Base-by-base conservation (phyloP, 2,329 filamentous ascomycete species). In the Huntiella moniliformis region DNA sequence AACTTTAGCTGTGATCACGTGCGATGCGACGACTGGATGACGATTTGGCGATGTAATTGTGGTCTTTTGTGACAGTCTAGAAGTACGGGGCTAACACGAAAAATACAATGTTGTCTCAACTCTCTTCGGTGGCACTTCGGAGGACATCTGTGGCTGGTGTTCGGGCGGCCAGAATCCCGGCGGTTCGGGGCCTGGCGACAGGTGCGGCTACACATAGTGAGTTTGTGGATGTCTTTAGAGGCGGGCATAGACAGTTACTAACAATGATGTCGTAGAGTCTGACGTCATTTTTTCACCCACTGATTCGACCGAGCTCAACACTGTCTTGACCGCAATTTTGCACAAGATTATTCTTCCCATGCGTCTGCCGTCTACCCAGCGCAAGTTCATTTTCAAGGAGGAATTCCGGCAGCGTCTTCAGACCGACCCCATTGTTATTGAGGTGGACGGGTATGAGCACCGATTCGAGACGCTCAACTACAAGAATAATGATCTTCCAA, bases 341-440 rank as follows among this genome's bases (percentile, higher is more conserved):
- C 60, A 67, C 39, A 70, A 70, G 53, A 67, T 77, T 57, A 70
- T 81, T 56, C 60, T 81, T 37, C 76, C 76, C n/a, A 60, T 66
- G 31, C 71, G 75, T 56, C 70, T 82, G 22, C 64, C 67, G 16
- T 48, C 56, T 22, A 58, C 61, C 43, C 70, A 79, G 60, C 68
- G 65, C 53, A 63, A 68, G 52, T 64, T 70, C 49, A 59, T 81
- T 53, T 69, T 66, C 60, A 61, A 63, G 49, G 51, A 56, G 11
- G 66, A 64, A 51, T 62, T 67, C 57, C 60, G 63, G 52, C 60
- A 66, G 51, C 58, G 58, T 49, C 66, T 80, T 36, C 60, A 68
- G 49, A 59, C 63, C 33, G 71, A 77, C 55, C 71, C 73, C 34
- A 64, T 77, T 50, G 63, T 64, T 50, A 68, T 77, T 51, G 70